phyloP scores from a whole-genome alignment of 1,139 yeast genomes.

The Cylindricascospora bacillispora region DNA sequence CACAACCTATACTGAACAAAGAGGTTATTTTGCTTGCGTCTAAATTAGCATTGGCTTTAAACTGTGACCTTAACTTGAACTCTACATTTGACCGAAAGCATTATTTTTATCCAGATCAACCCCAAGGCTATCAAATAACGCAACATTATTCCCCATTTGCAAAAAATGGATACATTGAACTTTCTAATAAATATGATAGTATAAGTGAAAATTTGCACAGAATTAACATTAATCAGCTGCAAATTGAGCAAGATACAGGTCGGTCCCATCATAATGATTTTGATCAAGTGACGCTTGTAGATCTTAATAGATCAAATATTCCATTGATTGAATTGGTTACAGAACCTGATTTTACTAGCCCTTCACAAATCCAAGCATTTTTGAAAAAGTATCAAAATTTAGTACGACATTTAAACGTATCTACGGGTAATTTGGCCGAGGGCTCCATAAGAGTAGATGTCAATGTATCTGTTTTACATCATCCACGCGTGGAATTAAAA shows the following conservation, averaged over 20 bases:
- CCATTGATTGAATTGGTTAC: conserved; percentile 90
- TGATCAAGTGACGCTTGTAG: conserved; percentile 34
- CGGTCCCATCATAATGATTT: conserved; percentile 48
- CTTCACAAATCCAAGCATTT: conserved; percentile 64
- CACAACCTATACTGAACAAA: conserved; percentile 73
- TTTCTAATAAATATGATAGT: conserved; percentile 43
- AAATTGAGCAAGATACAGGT: conserved; percentile 91
- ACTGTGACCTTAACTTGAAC: conserved; percentile 40
- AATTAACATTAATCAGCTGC: conserved; percentile 59
- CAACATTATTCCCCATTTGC: conserved; percentile 82
- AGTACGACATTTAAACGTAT: conserved; percentile 54
- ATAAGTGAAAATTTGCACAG: conserved; percentile 30
- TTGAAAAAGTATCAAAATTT: conserved; percentile 68
- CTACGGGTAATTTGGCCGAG: conserved; percentile 83
- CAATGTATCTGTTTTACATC: conserved; percentile 63
- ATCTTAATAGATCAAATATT: conserved; percentile 71
- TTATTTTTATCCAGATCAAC: conserved; percentile 93
- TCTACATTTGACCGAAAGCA: conserved; percentile 87
- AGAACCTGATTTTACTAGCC: conserved; percentile 64
- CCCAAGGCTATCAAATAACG: conserved; percentile 90
- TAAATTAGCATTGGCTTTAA: conserved; percentile 59
- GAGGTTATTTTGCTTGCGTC: conserved; percentile 64
- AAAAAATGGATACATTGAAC: conserved; percentile 41
- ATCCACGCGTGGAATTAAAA: conserved; percentile 74
- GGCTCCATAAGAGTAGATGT: conserved; percentile 96